Conservation (phyloP, 2,329 filamentous ascomycete species). For the Exophiala oligosperma region DNA sequence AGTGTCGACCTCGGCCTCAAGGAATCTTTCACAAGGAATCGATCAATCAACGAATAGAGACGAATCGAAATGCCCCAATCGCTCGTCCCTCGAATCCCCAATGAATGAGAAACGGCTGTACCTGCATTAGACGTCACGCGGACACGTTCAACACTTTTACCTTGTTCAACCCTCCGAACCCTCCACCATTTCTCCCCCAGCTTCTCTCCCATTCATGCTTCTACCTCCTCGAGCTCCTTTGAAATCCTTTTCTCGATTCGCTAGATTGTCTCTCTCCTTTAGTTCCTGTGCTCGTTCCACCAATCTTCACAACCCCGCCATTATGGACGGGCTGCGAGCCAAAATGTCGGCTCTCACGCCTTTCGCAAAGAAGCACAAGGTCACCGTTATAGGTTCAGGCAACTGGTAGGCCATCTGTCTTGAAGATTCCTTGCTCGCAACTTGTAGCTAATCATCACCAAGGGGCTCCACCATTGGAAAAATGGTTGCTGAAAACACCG, state of each 20-base stretch:
- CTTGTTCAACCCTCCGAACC: background rate
- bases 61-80: too few species aligned
- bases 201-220: conserved; percentile 16
- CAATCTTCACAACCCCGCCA: conserved; percentile 4
- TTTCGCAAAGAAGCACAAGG: conserved; percentile 77
- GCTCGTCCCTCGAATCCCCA: background rate
- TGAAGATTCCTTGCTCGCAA: background rate
- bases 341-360: conserved; percentile 52
- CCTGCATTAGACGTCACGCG: conserved; percentile 5
- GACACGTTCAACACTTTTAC: background rate
- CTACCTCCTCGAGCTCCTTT: conserved; percentile 7
- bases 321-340: conserved; percentile 23
- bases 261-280: conserved; percentile 12
- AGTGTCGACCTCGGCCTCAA: background rate
- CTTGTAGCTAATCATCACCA: background rate
- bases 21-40: background rate
- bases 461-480: conserved; percentile 98
- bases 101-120: background rate
- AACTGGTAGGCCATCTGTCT: conserved; percentile 69
- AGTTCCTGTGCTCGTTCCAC: background rate
- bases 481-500: conserved; percentile 91
- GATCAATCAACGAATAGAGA: too few species aligned
- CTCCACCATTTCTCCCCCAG: background rate
- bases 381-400: conserved; percentile 90
- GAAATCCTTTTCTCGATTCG: conserved; percentile 12